A percentile compares a stretch with the other conserved stretches of the same genome.
These are phyloP conservation scores for Podaxis sp. DNA, from an alignment of 768 basidiomycete species.

Conservation along the genomic window DNA sequence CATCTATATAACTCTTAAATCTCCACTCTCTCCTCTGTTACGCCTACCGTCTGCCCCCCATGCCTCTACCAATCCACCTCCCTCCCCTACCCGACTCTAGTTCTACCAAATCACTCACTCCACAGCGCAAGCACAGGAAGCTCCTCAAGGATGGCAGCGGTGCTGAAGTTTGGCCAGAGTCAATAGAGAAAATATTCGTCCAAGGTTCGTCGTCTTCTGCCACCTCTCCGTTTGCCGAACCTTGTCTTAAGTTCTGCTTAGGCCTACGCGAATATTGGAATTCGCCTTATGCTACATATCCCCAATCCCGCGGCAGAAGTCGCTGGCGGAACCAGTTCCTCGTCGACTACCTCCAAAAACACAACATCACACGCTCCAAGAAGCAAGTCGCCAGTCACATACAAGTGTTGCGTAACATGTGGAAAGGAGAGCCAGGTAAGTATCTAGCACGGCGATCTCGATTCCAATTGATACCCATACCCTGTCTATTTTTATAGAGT, in stretches of 20 bases:
- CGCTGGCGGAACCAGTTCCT: conserved; percentile 85
- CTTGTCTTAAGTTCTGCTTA: conserved; percentile 24
- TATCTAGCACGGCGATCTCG: conserved; percentile 4
- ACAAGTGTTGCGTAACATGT: conserved; percentile 84
- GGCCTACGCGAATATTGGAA: conserved; percentile 79
- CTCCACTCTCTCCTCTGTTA: conserved; percentile 24
- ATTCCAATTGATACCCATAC: conserved; percentile 14
- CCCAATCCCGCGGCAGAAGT: conserved; percentile 69
- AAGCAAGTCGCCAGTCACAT: conserved; percentile 91
- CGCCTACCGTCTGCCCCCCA: conserved; percentile 20
- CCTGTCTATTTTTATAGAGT: conserved; percentile 45
- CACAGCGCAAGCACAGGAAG: conserved; percentile 81
- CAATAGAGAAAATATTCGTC: conserved; percentile 75
- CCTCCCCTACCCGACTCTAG: conserved; percentile 26
- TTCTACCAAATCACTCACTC: conserved; percentile 51
- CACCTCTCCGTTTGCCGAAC: neutral
- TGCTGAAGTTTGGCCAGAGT: conserved; percentile 81
- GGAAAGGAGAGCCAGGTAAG: conserved; percentile 78
- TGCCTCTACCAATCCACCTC: conserved; percentile 22
- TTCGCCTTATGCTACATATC: conserved; percentile 77
- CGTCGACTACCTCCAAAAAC: conserved; percentile 73
- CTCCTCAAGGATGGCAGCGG: conserved; percentile 79
- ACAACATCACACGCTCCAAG: conserved; percentile 72
- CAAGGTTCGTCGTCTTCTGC: conserved; percentile 45
- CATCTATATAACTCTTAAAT: conserved; percentile 27